Base-by-base conservation (phyloP, 1,284 basidiomycete genomes). In the Exobasidium cylindrosporum region DNA sequence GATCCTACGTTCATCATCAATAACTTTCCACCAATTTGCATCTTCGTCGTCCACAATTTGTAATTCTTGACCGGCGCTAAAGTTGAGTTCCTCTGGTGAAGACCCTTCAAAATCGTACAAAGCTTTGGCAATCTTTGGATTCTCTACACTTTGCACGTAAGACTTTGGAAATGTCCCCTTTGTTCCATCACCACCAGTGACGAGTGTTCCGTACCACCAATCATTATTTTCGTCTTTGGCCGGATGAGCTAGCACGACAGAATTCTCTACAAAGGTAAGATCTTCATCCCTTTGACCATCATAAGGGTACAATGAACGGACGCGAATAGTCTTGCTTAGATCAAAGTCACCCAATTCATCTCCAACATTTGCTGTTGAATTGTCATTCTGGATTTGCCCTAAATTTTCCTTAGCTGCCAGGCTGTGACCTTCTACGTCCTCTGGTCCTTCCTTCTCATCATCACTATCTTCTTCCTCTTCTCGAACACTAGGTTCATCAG, bases 131-230 rank as follows among this genome's bases (percentile, higher is more conserved):
- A 61, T 65, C 44, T 59, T 45, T 35, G 67, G 61, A 10, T 68
- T 58, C 17, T 69, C 61, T 10, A 78, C 69, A 7, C 57, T 29
- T 24, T 52, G 54, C 5, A 78, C 68, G 76, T 97, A 98, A 1
- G 88, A 87, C 76, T 88, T 88, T 0, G 96, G 96, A 86, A 97
- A 91, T 82, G 93, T 88, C 1, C 95, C 95, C 52, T 86, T 85
- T 74, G 85, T 86, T 17, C 88, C 87, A 45, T 57, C 52, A 0
- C 30, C 53, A 23, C 84, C 86, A 49, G 83, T 85, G 21, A 88
- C 81, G 10, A 87, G 78, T n/a, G 84, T 88, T 44, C 92, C 95
- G 79, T 90, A 92, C 90, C 92, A 94, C 95, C 96, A 98, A 13
- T 83, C 82, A 47, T 81, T 81, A 1, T 73, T 50, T 5, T 58